phyloP scores from a whole-genome alignment of 306 rosid species.

The Pyrus bretschneideri region DNA sequence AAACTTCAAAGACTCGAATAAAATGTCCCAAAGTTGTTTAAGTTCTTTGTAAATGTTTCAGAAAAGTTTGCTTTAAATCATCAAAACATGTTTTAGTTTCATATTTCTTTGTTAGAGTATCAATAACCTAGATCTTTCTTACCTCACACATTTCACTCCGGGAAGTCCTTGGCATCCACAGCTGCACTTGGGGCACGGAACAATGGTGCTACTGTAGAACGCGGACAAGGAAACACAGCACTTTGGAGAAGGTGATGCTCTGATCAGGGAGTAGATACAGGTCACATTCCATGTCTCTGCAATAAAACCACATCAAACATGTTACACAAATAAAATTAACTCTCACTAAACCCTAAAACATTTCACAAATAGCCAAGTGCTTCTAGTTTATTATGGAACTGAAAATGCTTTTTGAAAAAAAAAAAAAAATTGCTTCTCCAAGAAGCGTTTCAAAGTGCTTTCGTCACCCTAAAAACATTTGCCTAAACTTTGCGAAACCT shows the following conservation, averaged over 20 bases:
- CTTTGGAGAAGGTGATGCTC: constrained; percentile 50
- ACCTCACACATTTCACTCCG: constrained; percentile 52
- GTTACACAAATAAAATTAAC: background rate
- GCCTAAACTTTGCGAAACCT: too few species aligned
- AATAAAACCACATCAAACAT: constrained; percentile 9
- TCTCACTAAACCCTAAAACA: background rate
- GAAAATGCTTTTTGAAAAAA: too few species aligned
- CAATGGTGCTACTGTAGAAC: constrained; percentile 53
- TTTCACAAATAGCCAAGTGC: background rate
- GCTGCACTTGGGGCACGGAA: constrained; percentile 72
- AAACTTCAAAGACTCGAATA: too few species aligned
- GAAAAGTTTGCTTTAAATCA: background rate
- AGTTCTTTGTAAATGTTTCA: background rate
- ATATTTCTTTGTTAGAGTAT: background rate
- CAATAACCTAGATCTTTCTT: constrained; percentile 19
- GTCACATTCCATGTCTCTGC: constrained; percentile 77
- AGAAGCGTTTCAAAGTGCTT: too few species aligned
- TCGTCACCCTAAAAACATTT: too few species aligned
- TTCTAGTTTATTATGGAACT: too few species aligned
- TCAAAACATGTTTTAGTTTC: background rate
- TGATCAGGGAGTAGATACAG: constrained; percentile 60
- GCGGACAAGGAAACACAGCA: constrained; percentile 81
- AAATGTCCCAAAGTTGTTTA: too few species aligned
- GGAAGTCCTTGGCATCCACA: constrained; percentile 59
- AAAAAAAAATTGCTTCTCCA: too few species aligned